Conservation (phyloP, 768 basidiomycete species). For the Hericium erinaceus region DNA sequence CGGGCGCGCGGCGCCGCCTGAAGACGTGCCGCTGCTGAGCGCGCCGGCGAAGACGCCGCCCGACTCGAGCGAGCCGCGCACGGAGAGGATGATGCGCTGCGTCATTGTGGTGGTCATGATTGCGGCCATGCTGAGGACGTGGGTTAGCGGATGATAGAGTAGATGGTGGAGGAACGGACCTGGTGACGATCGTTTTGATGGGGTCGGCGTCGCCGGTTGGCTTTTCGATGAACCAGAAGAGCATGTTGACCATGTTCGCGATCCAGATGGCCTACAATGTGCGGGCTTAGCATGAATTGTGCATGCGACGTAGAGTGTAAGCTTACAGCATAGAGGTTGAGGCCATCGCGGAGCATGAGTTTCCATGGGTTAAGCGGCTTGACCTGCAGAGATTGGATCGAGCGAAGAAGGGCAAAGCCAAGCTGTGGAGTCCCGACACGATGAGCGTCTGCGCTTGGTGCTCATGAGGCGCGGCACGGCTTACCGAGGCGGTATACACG, state of each 20-base stretch:
- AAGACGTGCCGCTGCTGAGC: constrained; percentile 24
- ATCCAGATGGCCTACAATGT: constrained; percentile 52
- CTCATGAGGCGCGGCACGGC: constrained; percentile 9
- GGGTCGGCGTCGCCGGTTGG: constrained; percentile 55
- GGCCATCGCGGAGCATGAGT: constrained; percentile 82
- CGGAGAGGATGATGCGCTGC: constrained; percentile 76
- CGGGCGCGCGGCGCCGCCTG: constrained; percentile 34
- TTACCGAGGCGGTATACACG: constrained; percentile 60
- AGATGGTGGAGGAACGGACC: constrained; percentile 21
- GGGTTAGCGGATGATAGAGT: background rate
- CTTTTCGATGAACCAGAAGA: constrained; percentile 81
- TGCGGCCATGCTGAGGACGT: constrained; percentile 57
- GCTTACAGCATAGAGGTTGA: constrained; percentile 72
- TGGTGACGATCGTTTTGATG: constrained; percentile 75
- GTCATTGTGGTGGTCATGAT: constrained; percentile 85
- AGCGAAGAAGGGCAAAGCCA: constrained; percentile 50
- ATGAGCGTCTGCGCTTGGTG: background rate
- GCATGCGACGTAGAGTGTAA: background rate
- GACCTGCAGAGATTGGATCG: constrained; percentile 43
- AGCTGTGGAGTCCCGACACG: constrained; percentile 28
- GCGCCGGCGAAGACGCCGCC: constrained; percentile 61
- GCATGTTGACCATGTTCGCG: constrained; percentile 74
- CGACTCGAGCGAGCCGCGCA: constrained; percentile 62
- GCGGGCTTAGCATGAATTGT: background rate
- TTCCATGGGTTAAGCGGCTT: constrained; percentile 68